Evolutionary conservation across 2,329 filamentous ascomycete genomes (phyloP).

Genomic region (Stachybotrys elegans): DNA sequence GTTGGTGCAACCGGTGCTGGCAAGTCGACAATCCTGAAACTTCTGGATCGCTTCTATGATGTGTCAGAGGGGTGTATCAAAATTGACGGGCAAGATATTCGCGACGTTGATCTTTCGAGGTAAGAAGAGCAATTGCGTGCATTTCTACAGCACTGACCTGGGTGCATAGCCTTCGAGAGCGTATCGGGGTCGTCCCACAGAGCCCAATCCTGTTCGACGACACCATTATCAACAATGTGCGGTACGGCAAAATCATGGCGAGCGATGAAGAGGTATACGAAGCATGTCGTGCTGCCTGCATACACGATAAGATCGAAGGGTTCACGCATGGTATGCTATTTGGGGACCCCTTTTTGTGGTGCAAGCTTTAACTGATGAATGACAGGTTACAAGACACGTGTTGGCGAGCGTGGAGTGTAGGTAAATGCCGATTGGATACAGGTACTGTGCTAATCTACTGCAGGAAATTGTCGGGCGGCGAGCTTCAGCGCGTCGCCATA

Average conservation of each 20-base stretch:
- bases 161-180: slow-evolving; percentile 39
- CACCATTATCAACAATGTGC: slow-evolving; percentile 55
- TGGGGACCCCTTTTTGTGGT: not conserved
- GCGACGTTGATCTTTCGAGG: slow-evolving; percentile 47
- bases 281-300: slow-evolving; percentile 50
- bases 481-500: slow-evolving; percentile 63
- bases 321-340: slow-evolving; percentile 41
- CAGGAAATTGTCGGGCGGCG: slow-evolving; percentile 60
- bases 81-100: slow-evolving; percentile 53
- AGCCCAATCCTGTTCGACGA: slow-evolving; percentile 52
- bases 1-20: slow-evolving; percentile 56
- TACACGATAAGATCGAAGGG: slow-evolving; percentile 52
- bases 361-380: not conserved
- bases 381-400: slow-evolving; percentile 42
- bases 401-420: slow-evolving; percentile 46
- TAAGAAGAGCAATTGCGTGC: slow-evolving; percentile 13
- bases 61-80: slow-evolving; percentile 46
- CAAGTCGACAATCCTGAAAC: slow-evolving; percentile 53
- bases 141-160: not conserved
- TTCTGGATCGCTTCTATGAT: slow-evolving; percentile 57
- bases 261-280: slow-evolving; percentile 50
- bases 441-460: slow-evolving; percentile 13
- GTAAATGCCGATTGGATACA: slow-evolving; percentile 9
- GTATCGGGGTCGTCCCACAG: slow-evolving; percentile 53
- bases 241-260: slow-evolving; percentile 49